These are phyloP conservation scores for Knoxdaviesia capensis DNA, from an alignment of 2,329 filamentous ascomycete genomes.

Conservation along the genomic window DNA sequence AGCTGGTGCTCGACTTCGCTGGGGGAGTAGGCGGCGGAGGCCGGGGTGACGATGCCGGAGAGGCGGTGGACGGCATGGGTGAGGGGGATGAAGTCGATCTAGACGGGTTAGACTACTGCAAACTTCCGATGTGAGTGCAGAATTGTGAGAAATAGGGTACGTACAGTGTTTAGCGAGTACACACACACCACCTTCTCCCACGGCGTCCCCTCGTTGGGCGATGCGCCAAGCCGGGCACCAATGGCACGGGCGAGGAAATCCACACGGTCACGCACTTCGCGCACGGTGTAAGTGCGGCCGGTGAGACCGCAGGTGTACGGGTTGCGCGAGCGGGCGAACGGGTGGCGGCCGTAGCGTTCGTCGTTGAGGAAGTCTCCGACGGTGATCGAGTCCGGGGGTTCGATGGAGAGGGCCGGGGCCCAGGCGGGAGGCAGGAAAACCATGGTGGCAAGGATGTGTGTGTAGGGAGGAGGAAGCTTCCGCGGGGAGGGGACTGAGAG, in stretches of 20 bases:
- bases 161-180: constrained; percentile 63
- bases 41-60: constrained; percentile 53
- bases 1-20: constrained; percentile 54
- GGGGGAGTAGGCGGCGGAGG: constrained; percentile 54
- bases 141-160: constrained; percentile 7
- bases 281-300: constrained; percentile 42
- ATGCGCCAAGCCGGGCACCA: constrained; percentile 50
- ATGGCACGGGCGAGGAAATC: constrained; percentile 49
- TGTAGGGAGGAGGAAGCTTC: not conserved
- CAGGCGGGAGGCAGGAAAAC: constrained; percentile 41
- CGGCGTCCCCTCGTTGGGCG: constrained; percentile 48
- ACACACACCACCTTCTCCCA: constrained; percentile 66
- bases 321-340: constrained; percentile 40
- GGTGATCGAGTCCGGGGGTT: constrained; percentile 53
- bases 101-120: not conserved
- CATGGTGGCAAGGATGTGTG: constrained; percentile 13
- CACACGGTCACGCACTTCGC: constrained; percentile 44
- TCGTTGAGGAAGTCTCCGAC: constrained; percentile 60
- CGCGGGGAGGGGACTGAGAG: too few species aligned
- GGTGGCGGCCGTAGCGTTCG: constrained; percentile 46
- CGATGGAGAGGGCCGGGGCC: constrained; percentile 37
- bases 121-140: not conserved
- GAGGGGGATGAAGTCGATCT: constrained; percentile 58
- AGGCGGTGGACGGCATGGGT: constrained; percentile 56
- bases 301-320: constrained; percentile 63